Conservation (phyloP, 2,329 filamentous ascomycete species). For the Aaosphaeria pasadenensis region DNA sequence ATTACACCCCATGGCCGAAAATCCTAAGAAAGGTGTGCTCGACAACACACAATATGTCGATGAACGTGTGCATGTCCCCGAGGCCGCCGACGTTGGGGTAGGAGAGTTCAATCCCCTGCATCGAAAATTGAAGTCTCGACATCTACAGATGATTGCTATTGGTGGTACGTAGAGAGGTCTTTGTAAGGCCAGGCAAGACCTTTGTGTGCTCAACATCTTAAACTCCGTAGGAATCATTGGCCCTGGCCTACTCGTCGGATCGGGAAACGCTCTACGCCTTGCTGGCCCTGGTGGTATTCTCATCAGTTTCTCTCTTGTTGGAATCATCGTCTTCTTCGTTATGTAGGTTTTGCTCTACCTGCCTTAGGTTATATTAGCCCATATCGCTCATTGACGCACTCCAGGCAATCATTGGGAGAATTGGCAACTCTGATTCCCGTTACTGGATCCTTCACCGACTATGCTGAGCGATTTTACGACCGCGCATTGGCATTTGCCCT, state of each 20-base stretch:
- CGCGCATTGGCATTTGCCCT: conserved; percentile 12
- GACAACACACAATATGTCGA: background rate
- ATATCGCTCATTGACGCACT: background rate
- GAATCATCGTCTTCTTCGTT: conserved; percentile 15
- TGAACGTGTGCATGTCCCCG: background rate
- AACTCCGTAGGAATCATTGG: conserved; percentile 10
- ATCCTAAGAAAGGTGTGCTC: background rate
- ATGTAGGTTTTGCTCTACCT: conserved; percentile 3
- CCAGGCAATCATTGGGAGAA: conserved; percentile 16
- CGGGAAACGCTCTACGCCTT: conserved; percentile 13
- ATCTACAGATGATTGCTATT: conserved; percentile 22
- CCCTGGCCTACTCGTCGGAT: conserved; percentile 13
- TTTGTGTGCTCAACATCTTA: background rate
- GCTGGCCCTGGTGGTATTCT: conserved; percentile 11
- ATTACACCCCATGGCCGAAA: no score
- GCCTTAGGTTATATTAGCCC: background rate
- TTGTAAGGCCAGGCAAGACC: no score
- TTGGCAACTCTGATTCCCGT: conserved; percentile 14
- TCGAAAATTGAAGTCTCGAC: conserved; percentile 16
- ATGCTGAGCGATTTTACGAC: conserved; percentile 13
- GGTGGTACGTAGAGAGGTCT: conserved; percentile 7
- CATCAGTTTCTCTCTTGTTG: conserved; percentile 15
- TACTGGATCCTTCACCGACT: conserved; percentile 12
- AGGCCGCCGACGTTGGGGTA: conserved; percentile 1
- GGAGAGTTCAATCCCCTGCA: conserved; percentile 11